Conservation (phyloP, 2,329 filamentous ascomycete genomes). For the Hortaea werneckii region DNA sequence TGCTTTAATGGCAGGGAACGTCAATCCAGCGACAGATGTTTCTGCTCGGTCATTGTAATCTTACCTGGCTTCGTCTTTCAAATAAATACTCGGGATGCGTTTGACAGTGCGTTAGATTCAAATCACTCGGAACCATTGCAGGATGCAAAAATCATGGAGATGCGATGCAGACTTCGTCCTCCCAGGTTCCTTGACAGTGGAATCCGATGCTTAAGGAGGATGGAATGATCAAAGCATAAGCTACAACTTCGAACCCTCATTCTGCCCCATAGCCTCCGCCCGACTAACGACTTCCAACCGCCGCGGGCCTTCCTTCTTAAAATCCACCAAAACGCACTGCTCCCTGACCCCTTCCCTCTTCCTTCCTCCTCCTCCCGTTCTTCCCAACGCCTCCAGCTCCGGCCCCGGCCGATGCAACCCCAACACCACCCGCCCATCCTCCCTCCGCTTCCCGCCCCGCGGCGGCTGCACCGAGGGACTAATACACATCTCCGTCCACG, state of each 20-base stretch:
- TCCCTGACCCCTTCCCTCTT: conserved; percentile 41
- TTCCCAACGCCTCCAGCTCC: conserved; percentile 41
- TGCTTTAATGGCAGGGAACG: too few relatives aligned
- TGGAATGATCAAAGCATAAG: too few relatives aligned
- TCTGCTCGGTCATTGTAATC: too few relatives aligned
- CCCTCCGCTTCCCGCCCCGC: conserved; percentile 27
- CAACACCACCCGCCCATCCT: conserved; percentile 43
- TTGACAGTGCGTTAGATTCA: too few relatives aligned
- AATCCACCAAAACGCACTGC: conserved; percentile 47
- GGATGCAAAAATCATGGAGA: too few relatives aligned
- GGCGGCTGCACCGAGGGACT: conserved; percentile 30
- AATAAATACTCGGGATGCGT: too few relatives aligned
- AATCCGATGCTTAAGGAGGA: too few relatives aligned
- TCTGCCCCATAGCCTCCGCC: conserved; percentile 28
- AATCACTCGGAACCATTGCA: too few relatives aligned
- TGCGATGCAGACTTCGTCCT: too few relatives aligned
- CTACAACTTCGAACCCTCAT: conserved; percentile 6
- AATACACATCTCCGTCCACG: conserved; percentile 36
- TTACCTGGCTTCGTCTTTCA: too few relatives aligned
- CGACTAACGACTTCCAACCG: conserved; percentile 42
- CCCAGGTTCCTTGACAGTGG: too few relatives aligned
- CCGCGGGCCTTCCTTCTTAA: conserved; percentile 46
- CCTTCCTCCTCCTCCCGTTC: conserved; percentile 11
- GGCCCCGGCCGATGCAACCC: conserved; percentile 45
- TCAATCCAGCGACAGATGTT: too few relatives aligned